phyloP scores from a whole-genome alignment of 1,284 basidiomycete species.

The Cryptococcus sp. region DNA sequence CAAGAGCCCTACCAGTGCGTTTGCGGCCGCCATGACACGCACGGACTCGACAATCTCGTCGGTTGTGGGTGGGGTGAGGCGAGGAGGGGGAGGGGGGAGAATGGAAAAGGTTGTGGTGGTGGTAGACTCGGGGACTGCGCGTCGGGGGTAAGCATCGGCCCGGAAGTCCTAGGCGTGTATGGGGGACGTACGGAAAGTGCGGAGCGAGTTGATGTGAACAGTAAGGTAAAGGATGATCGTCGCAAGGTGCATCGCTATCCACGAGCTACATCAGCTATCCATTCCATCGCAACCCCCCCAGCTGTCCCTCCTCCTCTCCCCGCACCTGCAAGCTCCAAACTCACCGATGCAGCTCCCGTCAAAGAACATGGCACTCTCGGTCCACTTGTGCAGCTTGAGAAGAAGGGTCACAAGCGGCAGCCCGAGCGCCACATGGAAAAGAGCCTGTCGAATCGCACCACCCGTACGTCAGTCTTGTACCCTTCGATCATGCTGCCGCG shows the following conservation, averaged over 20 bases:
- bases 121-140: slow-evolving; percentile 37
- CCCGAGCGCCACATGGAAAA: slow-evolving; percentile 75
- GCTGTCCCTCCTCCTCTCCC: neutral
- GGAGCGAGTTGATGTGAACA: slow-evolving; percentile 70
- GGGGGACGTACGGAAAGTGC: slow-evolving; percentile 54
- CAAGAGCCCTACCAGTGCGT: slow-evolving; percentile 73
- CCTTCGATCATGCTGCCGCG: neutral
- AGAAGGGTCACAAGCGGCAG: slow-evolving; percentile 69
- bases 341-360: slow-evolving; percentile 78
- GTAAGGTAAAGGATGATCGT: slow-evolving; percentile 71
- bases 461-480: slow-evolving; percentile 6
- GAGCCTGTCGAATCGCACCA: slow-evolving; percentile 56
- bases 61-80: slow-evolving; percentile 57
- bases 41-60: slow-evolving; percentile 71
- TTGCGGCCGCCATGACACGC: slow-evolving; percentile 73
- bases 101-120: slow-evolving; percentile 42
- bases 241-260: slow-evolving; percentile 70
- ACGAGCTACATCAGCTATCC: neutral
- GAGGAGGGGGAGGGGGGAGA: slow-evolving; percentile 52
- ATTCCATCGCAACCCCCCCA: neutral
- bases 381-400: slow-evolving; percentile 76
- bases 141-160: neutral
- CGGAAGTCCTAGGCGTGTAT: neutral
- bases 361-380: slow-evolving; percentile 86
- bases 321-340: slow-evolving; percentile 12